These are phyloP conservation scores for Citrus hindsii DNA, from an alignment of 345 rosid genomes.

Conservation along the genomic window DNA sequence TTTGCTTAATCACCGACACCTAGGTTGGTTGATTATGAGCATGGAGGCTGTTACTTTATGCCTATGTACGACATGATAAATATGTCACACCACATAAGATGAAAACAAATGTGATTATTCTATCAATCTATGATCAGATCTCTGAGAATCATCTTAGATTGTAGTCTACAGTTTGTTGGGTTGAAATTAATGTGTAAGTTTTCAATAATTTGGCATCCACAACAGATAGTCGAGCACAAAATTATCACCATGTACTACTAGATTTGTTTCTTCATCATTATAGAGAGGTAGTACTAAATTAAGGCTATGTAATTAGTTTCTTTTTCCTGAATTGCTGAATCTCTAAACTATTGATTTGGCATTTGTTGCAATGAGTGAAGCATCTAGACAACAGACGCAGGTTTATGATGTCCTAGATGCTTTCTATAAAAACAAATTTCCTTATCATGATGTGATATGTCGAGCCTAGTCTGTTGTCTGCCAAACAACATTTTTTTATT, in stretches of 20 bases:
- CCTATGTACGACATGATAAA: neutral
- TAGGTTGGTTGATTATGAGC: neutral
- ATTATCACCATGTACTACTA: neutral
- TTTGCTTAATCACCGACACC: conserved; percentile 8
- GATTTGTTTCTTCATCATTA: neutral
- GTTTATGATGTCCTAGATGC: neutral
- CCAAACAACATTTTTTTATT: neutral
- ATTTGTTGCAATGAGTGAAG: neutral
- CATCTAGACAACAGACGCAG: neutral
- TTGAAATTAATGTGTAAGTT: neutral
- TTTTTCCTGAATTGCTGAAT: neutral
- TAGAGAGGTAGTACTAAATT: neutral
- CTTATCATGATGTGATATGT: neutral
- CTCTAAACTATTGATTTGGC: neutral
- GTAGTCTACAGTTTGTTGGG: neutral
- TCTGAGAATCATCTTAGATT: neutral
- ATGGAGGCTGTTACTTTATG: neutral
- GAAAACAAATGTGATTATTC: neutral
- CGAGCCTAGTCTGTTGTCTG: neutral
- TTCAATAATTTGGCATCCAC: neutral
- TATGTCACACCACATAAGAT: neutral
- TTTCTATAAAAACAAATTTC: neutral
- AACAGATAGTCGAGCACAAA: neutral
- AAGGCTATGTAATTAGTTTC: neutral
- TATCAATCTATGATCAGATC: neutral